These are phyloP conservation scores for Penicillium decumbens DNA, from an alignment of 2,329 filamentous ascomycete genomes.

Conservation along the genomic window DNA sequence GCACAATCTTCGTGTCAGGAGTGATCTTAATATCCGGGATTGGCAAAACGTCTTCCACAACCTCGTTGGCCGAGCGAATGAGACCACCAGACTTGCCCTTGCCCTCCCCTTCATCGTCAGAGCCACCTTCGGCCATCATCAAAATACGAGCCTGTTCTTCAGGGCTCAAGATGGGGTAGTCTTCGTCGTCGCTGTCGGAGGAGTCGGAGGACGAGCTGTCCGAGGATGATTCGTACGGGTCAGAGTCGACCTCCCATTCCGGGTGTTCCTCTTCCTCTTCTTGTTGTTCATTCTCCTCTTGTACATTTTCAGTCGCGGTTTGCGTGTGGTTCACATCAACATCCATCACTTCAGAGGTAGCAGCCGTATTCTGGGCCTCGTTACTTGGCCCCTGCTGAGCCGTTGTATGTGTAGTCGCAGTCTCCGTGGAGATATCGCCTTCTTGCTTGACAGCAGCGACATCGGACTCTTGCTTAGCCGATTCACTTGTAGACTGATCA, in stretches of 20 bases:
- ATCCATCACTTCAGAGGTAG: conserved; percentile 26
- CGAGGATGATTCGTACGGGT: conserved; percentile 64
- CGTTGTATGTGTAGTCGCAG: neutral
- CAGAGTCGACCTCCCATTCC: conserved; percentile 82
- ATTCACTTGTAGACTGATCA: conserved; percentile 10
- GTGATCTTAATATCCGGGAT: conserved; percentile 77
- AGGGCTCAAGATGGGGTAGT: conserved; percentile 69
- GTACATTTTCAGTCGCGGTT: conserved; percentile 4
- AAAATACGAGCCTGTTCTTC: conserved; percentile 80
- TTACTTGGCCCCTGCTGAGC: neutral
- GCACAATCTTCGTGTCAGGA: conserved; percentile 68
- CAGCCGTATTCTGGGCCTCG: neutral
- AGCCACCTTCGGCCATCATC: conserved; percentile 75
- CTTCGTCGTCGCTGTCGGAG: conserved; percentile 51
- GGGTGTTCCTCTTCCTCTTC: conserved; percentile 53
- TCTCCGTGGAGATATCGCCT: neutral
- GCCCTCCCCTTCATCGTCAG: conserved; percentile 67
- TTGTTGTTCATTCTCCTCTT: conserved; percentile 21
- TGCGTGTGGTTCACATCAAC: conserved; percentile 20
- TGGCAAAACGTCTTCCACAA: conserved; percentile 57
- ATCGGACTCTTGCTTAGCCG: neutral
- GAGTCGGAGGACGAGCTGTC: conserved; percentile 59
- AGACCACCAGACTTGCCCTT: conserved; percentile 46
- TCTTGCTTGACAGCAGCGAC: neutral
- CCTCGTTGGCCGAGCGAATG: conserved; percentile 78